Base-by-base conservation (phyloP, 768 basidiomycete species). In the Leccinum rimulosum region DNA sequence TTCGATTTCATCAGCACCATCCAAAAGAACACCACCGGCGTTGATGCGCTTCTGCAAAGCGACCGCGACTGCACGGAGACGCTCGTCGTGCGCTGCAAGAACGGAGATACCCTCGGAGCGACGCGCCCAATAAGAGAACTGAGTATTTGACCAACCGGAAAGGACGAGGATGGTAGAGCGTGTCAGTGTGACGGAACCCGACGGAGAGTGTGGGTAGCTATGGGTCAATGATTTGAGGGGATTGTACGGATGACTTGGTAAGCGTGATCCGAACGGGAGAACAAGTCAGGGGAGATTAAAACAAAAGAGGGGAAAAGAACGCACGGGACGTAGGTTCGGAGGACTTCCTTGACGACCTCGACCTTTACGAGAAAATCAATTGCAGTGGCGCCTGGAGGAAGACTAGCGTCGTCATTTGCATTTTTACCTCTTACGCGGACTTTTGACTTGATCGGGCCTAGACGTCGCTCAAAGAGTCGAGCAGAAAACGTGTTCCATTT, bases 41-140 rank as follows among this genome's bases (percentile, higher is more conserved):
- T 65, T 67, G 50, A 81, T 73, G 57, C 78, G 79, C 53, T 66
- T 74, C 38, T 78, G 75, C 22, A 82, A 66, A 14, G 77, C 78
- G 27, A 71, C 55, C 27, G 76, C 76, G 43, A 82, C 77, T 27
- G 75, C 69, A 25, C 66, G 73, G 45, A 81, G 70, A 45, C 75
- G 76, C 40, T 69, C 68, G 61, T 81, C 80, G 48, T 77, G 73
- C 40, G 70, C 61, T 15, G 75, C 72, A 31, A 81, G 73, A 40
- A 82, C 80, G 52, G 79, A 80, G 49, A 81, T 76, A 30, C 78
- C 80, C 66, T 82, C 81, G 6, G 76, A 70, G 31, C 80, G 79
- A 54, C 80, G 79, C n/a, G 80, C 78, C 81, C 80, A 81, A 59
- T 82, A 82, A 50, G 80, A 82, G 52, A 81, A 81, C 57, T 82